Base-by-base conservation (phyloP, 805 yeast species). In the Dipodascus geniculatus region DNA sequence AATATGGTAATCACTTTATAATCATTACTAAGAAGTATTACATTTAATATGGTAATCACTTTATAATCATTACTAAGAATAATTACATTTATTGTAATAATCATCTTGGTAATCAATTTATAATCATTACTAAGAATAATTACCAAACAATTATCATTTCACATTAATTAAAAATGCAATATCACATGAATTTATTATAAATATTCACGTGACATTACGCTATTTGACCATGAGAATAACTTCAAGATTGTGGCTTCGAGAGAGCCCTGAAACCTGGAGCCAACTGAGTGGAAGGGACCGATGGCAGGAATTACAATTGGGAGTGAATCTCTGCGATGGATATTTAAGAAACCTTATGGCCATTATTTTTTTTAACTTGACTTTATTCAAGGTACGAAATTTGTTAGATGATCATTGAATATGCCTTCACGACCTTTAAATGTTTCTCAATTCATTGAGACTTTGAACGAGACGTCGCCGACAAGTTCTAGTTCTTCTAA, bases 391-490 rank as follows among this genome's bases (percentile, higher is more conserved):
- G 14, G 8, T 28, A 28, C 8, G 8, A 28, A 8, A 6, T 38
- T 9, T 6, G 4, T 6, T n/a, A 38, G 44, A n/a, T 38, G 33
- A 14, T 3, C 44, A 38, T 11, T 17, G 19, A 14, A 11, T 6
- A 38, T 38, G 44, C 44, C 44, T 22, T 47, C 49, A 48, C 44
- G 66, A 50, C 64, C 62, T 54, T 38, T 60, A 48, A 63, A 65
- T 55, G 65, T 65, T 33, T 61, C 68, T 50, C 66, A 64, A 54
- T 65, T 65, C 59, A 64, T 66, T 51, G 65, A 67, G 38, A 59
- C 59, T 52, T 57, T 67, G 54, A 66, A 66, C 31, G 68, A 69
- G 20, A 51, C 55, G 22, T 66, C 58, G 33, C 52, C 58, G 16
- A 50, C 52, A 11, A 53, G 50, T 11, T 20, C 23, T 6, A 48